Evolutionary conservation across 2,329 filamentous ascomycete species (phyloP).

Genomic region (Conoideocrella luteorostrata): DNA sequence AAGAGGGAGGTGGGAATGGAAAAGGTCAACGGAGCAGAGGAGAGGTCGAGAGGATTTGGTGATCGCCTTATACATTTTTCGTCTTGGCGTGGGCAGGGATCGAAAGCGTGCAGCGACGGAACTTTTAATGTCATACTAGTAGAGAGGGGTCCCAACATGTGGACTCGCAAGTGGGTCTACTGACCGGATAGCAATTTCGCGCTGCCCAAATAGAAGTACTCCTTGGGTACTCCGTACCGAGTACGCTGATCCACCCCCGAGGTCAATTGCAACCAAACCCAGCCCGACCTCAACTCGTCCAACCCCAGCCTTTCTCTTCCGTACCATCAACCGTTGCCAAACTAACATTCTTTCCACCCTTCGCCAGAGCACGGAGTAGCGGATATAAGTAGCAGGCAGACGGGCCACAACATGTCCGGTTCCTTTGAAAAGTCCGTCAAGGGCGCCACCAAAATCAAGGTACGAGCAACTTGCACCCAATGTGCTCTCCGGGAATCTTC

Average conservation of each 20-base stretch:
- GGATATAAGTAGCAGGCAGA: neutral
- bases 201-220: too few relatives aligned
- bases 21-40: constrained; percentile 1
- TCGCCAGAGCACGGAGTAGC: neutral
- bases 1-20: constrained; percentile 2
- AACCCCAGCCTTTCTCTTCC: neutral
- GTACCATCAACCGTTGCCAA: constrained; percentile 6
- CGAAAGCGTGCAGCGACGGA: too few relatives aligned
- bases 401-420: constrained; percentile 56
- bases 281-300: constrained; percentile 6
- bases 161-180: neutral
- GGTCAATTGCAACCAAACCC: constrained; percentile 2
- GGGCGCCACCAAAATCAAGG: constrained; percentile 97
- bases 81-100: too few relatives aligned
- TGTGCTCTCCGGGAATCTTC: neutral
- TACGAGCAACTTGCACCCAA: constrained; percentile 26
- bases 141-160: neutral
- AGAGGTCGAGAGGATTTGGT: neutral
- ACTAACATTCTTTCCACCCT: neutral
- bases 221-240: too few relatives aligned
- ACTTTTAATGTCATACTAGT: too few relatives aligned
- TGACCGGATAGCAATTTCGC: too few relatives aligned
- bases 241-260: too few relatives aligned
- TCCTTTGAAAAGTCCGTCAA: constrained; percentile 99
- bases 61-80: neutral